Base-by-base conservation (phyloP, 2,329 filamentous ascomycete species). In the Orbilia javanica region DNA sequence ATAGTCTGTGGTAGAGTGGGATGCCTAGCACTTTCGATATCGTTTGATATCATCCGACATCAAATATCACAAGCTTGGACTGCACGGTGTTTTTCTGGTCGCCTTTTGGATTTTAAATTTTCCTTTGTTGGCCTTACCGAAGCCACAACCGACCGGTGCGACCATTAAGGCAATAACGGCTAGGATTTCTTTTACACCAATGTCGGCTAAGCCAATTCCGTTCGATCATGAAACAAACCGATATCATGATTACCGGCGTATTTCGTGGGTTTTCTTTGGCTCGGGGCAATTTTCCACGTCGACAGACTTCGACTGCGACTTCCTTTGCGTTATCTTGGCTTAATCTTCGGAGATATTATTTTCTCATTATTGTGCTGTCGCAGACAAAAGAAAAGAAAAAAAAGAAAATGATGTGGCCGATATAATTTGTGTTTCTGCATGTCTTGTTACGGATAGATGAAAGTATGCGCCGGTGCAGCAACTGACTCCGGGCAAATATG, bases 281-380 rank as follows among this genome's bases (percentile, higher is more conserved):
- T 31, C 66, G 39, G 66, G 31, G 15, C 27, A 20, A 36, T 62
- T 62, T 70, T 62, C 52, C 66, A 46, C n/a, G 42, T 57, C 22
- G 27, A 44, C n/a, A 36, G 34, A 27, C 3, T 36, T 60, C 34
- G 46, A 53, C 57, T 42, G 15, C 29, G 13, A 48, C 29, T 13
- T 31, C 39, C 18, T n/a, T 53, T 42, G 25, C 46, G 31, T 11
- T 62, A 67, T 44, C 44, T 60, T 60, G 66, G 66, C 27, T 44
- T 39, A 31, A 63, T 63, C n/a, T 57, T 78, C 74, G 74, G 74
- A 78, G 67, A 78, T 72, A 78, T 78, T 66, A 52, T 34, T 66
- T 66, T 36, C 29, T 27, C 29, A 11, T 36, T 18, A 64, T 64
- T 64, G 34, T 36, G 52, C 52, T 20, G 34, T 42, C 55, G 18